Percentiles rank a stretch among this genome's conserved stretches.
phyloP scores from a whole-genome alignment of 1,284 basidiomycete species.

The Pterula multifida region DNA sequence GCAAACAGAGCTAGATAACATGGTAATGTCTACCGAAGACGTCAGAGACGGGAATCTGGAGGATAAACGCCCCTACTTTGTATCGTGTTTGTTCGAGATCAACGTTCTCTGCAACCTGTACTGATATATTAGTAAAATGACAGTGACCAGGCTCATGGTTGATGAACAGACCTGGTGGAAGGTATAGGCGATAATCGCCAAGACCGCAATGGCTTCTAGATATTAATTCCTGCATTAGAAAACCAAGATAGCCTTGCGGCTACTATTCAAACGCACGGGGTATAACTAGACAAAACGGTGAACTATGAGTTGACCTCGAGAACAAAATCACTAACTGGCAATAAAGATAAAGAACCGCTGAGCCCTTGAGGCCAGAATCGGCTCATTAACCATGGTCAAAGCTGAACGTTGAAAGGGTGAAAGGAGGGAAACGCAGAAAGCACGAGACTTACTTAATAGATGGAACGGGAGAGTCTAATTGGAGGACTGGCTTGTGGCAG shows the following conservation, averaged over 20 bases:
- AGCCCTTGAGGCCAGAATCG: slow-evolving; percentile 50
- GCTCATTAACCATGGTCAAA: slow-evolving; percentile 48
- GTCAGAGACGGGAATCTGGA: slow-evolving; percentile 3
- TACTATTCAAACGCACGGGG: slow-evolving; percentile 25
- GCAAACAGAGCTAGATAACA: slow-evolving; percentile 75
- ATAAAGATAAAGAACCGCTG: slow-evolving; percentile 55
- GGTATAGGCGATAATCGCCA: slow-evolving; percentile 20
- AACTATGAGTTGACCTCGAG: slow-evolving; percentile 1
- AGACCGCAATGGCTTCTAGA: slow-evolving; percentile 37
- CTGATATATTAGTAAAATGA: slow-evolving; percentile 5
- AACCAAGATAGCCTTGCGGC: slow-evolving; percentile 1
- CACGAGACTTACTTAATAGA: too few relatives aligned
- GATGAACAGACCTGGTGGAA: slow-evolving; percentile 9
- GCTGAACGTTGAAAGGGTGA: slow-evolving; percentile 10
- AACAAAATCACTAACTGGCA: slow-evolving; percentile 30
- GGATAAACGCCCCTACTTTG: slow-evolving; percentile 29
- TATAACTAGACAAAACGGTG: slow-evolving; percentile 21
- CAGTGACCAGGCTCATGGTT: slow-evolving; percentile 1
- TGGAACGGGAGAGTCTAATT: too few relatives aligned
- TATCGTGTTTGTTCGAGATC: slow-evolving; percentile 30
- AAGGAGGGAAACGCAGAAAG: slow-evolving; percentile 11
- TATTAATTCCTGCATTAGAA: slow-evolving; percentile 6
- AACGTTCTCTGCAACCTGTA: slow-evolving; percentile 43
- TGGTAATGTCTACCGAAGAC: slow-evolving; percentile 50
- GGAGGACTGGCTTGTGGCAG: too few relatives aligned